Percentiles rank a stretch among this genome's conserved stretches.
Evolutionary conservation across 2,329 filamentous ascomycete species (phyloP).

Genomic region (Apiospora marii): DNA sequence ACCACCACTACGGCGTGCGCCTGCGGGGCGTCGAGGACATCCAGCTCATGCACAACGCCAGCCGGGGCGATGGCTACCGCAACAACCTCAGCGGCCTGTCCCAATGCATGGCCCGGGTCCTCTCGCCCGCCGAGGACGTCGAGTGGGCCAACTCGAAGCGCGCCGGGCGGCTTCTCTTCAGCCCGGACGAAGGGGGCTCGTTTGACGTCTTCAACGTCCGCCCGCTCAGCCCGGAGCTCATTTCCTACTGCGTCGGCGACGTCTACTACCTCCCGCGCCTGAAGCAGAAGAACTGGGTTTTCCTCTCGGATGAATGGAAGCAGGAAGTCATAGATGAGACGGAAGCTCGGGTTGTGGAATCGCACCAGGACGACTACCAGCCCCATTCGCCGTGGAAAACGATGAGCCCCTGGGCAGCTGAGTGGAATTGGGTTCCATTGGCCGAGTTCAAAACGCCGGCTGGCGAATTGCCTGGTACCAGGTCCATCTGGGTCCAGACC

Average conservation of each 20-base stretch:
- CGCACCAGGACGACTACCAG: background rate
- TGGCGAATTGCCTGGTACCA: background rate
- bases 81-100: background rate
- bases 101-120: background rate
- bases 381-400: background rate
- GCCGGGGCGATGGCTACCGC: background rate
- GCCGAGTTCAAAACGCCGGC: background rate
- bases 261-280: constrained; percentile 5
- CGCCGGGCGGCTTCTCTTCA: background rate
- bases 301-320: background rate
- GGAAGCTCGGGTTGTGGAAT: background rate
- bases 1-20: constrained; percentile 13
- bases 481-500: background rate
- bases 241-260: constrained; percentile 18
- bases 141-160: background rate
- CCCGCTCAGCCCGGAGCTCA: constrained; percentile 2
- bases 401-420: background rate
- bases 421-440: background rate
- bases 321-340: background rate
- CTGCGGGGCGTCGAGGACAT: constrained; percentile 7
- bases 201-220: constrained; percentile 8
- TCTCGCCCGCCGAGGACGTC: background rate
- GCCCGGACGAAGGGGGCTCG: background rate
- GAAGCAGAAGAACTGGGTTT: background rate
- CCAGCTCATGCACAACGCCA: constrained; percentile 17